Evolutionary conservation across 2,329 filamentous ascomycete genomes (phyloP).

Genomic region (Iodosphaeria phyllophila): DNA sequence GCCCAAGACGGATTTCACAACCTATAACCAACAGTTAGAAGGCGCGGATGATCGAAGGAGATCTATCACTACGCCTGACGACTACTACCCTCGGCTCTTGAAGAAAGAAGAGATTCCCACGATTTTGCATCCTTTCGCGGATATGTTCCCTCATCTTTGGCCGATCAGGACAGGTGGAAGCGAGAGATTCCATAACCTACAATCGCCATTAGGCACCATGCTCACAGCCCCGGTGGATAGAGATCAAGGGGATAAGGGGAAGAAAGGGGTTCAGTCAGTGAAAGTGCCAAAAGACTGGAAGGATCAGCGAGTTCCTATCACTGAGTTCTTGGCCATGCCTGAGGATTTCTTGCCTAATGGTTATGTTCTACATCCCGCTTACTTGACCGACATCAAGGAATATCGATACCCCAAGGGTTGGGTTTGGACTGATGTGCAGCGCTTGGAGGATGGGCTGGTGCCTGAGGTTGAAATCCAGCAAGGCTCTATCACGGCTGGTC

Average conservation of each 20-base stretch:
- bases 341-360: constrained; percentile 69
- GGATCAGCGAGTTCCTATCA: constrained; percentile 64
- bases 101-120: constrained; percentile 29
- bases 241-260: constrained; percentile 43
- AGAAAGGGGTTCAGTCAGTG: constrained; percentile 40
- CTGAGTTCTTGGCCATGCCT: constrained; percentile 52
- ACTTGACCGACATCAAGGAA: constrained; percentile 35
- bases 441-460: constrained; percentile 45
- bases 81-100: constrained; percentile 38
- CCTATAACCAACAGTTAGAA: constrained; percentile 20
- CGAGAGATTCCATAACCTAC: constrained; percentile 58
- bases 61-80: constrained; percentile 29
- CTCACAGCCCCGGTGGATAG: constrained; percentile 57
- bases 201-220: constrained; percentile 76
- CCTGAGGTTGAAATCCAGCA: constrained; percentile 54
- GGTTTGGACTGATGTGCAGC: constrained; percentile 58
- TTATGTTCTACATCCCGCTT: constrained; percentile 66
- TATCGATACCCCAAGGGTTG: constrained; percentile 49
- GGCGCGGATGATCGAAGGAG: constrained; percentile 14
- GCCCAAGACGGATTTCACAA: constrained; percentile 29
- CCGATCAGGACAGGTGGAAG: constrained; percentile 78
- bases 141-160: constrained; percentile 80
- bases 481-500: constrained; percentile 69
- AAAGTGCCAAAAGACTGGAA: constrained; percentile 47
- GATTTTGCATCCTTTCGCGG: constrained; percentile 46